Evolutionary conservation across 495 filamentous ascomycete species (phyloP).

Genomic region (Penicillium chermesinum): DNA sequence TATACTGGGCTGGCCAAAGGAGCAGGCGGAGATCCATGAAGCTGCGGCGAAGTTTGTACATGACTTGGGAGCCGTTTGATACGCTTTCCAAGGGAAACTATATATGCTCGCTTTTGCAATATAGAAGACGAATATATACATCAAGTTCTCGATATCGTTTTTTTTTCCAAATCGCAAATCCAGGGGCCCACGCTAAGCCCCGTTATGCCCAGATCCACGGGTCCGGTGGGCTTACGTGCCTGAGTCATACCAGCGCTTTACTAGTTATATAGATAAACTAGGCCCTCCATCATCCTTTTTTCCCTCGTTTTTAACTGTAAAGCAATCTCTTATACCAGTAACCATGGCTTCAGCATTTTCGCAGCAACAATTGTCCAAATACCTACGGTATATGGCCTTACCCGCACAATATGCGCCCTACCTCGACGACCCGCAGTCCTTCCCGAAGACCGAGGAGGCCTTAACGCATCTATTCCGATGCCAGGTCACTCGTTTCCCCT

Average conservation of each 20-base stretch:
- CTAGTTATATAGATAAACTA: no score
- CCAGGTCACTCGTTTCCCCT: conserved; percentile 59
- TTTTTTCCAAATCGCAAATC: no score
- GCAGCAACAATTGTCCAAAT: conserved; percentile 16
- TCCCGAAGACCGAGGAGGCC: conserved; percentile 22
- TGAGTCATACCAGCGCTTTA: background rate
- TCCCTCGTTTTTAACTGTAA: no score
- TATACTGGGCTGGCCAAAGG: conserved; percentile 23
- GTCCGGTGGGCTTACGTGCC: no score
- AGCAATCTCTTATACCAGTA: no score
- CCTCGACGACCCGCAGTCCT: conserved; percentile 12
- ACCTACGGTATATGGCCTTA: conserved; percentile 19
- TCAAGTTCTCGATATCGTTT: no score
- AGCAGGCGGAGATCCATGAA: conserved; percentile 17
- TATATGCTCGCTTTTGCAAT: background rate
- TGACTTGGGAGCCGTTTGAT: no score
- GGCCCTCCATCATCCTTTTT: no score
- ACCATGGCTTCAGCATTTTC: conserved; percentile 18
- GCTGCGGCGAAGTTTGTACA: conserved; percentile 27
- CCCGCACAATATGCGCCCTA: conserved; percentile 17
- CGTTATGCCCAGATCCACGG: background rate
- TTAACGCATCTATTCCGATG: conserved; percentile 26
- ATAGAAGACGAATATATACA: no score
- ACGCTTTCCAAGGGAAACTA: no score
- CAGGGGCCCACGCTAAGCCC: background rate